Percentiles rank a stretch among this genome's conserved stretches.
Conservation (phyloP, 345 rosid species). For the Rhodamnia rubescens region DNA sequence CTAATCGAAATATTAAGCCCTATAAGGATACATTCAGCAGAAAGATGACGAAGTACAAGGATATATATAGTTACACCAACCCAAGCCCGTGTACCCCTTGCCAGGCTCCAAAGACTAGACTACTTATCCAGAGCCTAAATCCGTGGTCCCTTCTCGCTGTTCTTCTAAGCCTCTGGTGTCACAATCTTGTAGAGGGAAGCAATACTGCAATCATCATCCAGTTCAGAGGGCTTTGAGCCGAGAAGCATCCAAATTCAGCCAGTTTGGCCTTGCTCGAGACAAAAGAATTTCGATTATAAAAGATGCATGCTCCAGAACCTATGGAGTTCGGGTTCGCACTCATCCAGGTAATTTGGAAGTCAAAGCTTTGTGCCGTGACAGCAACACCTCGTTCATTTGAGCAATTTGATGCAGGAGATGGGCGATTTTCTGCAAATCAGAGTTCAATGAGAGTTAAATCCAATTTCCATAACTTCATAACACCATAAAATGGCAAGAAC, state of each 20-base stretch:
- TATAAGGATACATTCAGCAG: not conserved
- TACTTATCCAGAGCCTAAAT: not conserved
- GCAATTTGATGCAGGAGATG: constrained; percentile 9
- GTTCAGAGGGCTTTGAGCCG: not conserved
- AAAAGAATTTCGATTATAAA: not conserved
- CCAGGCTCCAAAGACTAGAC: not conserved
- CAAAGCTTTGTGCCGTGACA: not conserved
- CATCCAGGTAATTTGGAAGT: not conserved
- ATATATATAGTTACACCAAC: not conserved
- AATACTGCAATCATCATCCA: not conserved
- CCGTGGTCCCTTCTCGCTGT: not conserved
- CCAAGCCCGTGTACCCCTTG: not conserved
- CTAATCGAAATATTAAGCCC: not conserved
- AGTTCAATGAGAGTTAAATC: not conserved
- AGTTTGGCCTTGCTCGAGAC: not conserved
- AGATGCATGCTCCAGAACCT: not conserved
- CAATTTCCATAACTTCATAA: not conserved
- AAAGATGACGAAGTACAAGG: not conserved
- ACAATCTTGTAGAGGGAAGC: not conserved
- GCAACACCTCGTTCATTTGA: constrained; percentile 9
- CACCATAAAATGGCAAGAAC: not conserved
- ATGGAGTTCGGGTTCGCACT: not conserved
- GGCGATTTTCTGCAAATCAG: constrained; percentile 6
- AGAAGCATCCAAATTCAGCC: not conserved
- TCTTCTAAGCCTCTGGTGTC: not conserved